Conservation (phyloP, 73 alveolate species). For the Paramecium bursaria region DNA sequence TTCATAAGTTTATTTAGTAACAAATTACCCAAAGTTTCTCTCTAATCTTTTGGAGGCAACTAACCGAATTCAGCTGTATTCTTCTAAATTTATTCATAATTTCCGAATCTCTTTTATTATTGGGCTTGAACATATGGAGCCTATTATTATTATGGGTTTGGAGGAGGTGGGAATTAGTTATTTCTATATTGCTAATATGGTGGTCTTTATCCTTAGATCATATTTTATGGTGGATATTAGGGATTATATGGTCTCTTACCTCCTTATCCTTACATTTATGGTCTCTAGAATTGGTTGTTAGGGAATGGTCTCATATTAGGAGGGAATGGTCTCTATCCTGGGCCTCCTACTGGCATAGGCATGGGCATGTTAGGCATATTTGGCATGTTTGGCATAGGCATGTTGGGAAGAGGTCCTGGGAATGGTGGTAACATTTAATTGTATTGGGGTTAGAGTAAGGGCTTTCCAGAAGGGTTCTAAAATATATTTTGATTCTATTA, state of each 20-base stretch:
- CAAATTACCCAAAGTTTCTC: slow-evolving; percentile 38
- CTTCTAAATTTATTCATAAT: background rate
- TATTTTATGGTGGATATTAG: background rate
- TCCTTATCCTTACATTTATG: no score
- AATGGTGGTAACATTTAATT: background rate
- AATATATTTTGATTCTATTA: slow-evolving; percentile 33
- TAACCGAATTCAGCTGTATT: slow-evolving; percentile 31
- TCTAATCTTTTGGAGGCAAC: background rate
- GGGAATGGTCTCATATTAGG: no score
- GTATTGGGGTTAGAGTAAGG: slow-evolving; percentile 13
- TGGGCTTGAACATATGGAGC: no score
- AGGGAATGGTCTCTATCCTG: no score
- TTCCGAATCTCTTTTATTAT: background rate
- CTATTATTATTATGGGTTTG: no score
- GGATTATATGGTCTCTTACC: no score
- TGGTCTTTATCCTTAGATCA: background rate
- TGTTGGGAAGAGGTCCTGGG: slow-evolving; percentile 8
- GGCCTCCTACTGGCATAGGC: no score
- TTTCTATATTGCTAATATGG: no score
- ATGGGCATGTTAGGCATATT: no score
- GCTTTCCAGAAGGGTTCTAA: slow-evolving; percentile 42
- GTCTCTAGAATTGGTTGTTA: no score
- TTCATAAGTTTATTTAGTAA: slow-evolving; percentile 17
- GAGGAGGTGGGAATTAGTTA: no score
- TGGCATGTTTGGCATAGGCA: background rate